A percentile compares a stretch with the other conserved stretches of the same genome.
These are phyloP conservation scores for Penicillium sp. DNA, from an alignment of 2,329 filamentous ascomycete genomes.

Conservation along the genomic window DNA sequence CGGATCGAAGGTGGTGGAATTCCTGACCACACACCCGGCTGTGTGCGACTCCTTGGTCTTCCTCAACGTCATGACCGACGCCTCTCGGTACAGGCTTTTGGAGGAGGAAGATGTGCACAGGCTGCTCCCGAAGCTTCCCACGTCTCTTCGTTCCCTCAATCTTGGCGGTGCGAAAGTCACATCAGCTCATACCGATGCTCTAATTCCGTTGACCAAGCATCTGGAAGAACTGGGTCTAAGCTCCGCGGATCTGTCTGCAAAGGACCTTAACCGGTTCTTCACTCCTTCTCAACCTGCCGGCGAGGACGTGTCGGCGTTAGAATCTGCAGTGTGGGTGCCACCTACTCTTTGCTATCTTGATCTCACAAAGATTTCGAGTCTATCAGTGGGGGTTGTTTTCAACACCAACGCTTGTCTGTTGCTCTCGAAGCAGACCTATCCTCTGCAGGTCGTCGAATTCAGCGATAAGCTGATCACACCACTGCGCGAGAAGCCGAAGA, in stretches of 20 bases:
- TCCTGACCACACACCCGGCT: slow-evolving; percentile 73
- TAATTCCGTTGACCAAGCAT: slow-evolving; percentile 70
- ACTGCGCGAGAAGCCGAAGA: slow-evolving; percentile 66
- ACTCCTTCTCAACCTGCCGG: slow-evolving; percentile 33
- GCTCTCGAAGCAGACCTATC: slow-evolving; percentile 64
- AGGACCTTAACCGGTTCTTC: slow-evolving; percentile 69
- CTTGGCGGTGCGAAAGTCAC: slow-evolving; percentile 76
- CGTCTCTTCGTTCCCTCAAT: slow-evolving; percentile 73
- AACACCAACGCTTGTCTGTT: slow-evolving; percentile 61
- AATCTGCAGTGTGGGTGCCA: slow-evolving; percentile 53
- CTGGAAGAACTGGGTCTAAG: slow-evolving; percentile 78
- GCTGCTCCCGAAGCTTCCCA: slow-evolving; percentile 69
- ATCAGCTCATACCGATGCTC: slow-evolving; percentile 64
- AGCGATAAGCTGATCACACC: slow-evolving; percentile 70
- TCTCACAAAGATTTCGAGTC: slow-evolving; percentile 69
- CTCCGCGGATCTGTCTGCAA: slow-evolving; percentile 65
- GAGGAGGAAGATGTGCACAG: slow-evolving; percentile 67
- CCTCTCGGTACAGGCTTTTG: slow-evolving; percentile 73
- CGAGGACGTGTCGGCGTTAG: slow-evolving; percentile 25
- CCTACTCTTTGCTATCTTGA: slow-evolving; percentile 76
- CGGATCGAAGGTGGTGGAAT: slow-evolving; percentile 69
- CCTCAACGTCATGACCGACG: slow-evolving; percentile 74
- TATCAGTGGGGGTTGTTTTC: slow-evolving; percentile 63
- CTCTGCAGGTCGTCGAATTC: slow-evolving; percentile 78
- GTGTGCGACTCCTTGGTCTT: slow-evolving; percentile 68